A percentile compares a stretch with the other conserved stretches of the same genome.
Evolutionary conservation across 2,329 filamentous ascomycete genomes (phyloP).

Genomic region (Clonostachys rhizophaga): DNA sequence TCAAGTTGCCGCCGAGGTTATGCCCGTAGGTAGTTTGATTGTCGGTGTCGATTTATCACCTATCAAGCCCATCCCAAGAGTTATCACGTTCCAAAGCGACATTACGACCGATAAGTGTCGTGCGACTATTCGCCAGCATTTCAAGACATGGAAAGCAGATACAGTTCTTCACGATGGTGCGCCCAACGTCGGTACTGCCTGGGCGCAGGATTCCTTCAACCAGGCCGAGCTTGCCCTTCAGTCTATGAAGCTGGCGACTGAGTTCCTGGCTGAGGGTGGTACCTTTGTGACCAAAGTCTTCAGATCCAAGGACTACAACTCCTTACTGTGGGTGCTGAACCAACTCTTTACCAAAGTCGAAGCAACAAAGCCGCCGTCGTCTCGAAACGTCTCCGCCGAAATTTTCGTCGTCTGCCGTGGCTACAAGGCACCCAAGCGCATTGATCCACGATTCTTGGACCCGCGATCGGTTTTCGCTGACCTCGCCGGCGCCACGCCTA

Average conservation of each 20-base stretch:
- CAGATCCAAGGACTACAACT: slow-evolving; percentile 94
- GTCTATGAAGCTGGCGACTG: slow-evolving; percentile 87
- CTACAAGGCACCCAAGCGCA: slow-evolving; percentile 88
- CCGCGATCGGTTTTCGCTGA: slow-evolving; percentile 89
- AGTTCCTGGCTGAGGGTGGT: slow-evolving; percentile 85
- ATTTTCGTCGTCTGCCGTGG: slow-evolving; percentile 97
- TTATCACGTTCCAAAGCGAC: slow-evolving; percentile 95
- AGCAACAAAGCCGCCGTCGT: slow-evolving; percentile 94
- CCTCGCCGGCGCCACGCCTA: slow-evolving; percentile 76
- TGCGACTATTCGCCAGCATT: slow-evolving; percentile 78
- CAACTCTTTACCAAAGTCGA: slow-evolving; percentile 94
- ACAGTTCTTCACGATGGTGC: slow-evolving; percentile 95
- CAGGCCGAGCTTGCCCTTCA: slow-evolving; percentile 91
- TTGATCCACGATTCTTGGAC: slow-evolving; percentile 91
- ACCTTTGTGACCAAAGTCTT: slow-evolving; percentile 98
- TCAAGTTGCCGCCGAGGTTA: slow-evolving; percentile 92
- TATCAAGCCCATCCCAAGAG: slow-evolving; percentile 91
- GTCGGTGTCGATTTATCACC: slow-evolving; percentile 91
- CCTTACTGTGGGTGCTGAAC: slow-evolving; percentile 94
- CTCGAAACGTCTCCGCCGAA: slow-evolving; percentile 93
- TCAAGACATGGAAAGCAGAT: slow-evolving; percentile 96
- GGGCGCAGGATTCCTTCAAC: slow-evolving; percentile 97
- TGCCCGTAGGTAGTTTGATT: slow-evolving; percentile 87
- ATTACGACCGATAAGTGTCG: slow-evolving; percentile 97
- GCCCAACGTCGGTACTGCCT: slow-evolving; percentile 95